Evolutionary conservation across 352 stramenopile genomes (phyloP), one percentile per base, ranked within the genome.

Genomic region (Phytophthora pinifolia): DNA sequence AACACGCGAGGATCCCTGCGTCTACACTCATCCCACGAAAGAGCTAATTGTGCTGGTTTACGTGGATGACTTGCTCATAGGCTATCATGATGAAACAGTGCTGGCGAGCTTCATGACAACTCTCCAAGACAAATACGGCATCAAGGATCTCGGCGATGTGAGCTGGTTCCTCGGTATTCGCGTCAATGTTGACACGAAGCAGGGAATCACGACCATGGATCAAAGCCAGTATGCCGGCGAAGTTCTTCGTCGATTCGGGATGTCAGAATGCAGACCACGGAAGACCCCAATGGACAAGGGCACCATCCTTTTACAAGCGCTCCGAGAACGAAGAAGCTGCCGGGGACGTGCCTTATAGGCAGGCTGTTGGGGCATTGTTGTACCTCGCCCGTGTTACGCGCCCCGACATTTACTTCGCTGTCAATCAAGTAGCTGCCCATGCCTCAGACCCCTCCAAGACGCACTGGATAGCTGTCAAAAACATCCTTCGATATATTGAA

Each of bases 401-500:
- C 2, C 35, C 56, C 14, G 43, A 59, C 9, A 55, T 54, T 10
- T 13, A 35, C 0, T 59, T 35, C 17, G 48, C 43, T 0, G 48
- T 54, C 1, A 59, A 59, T 15, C 48, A 59, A 44, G 47, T 65
- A 0, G 35, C 35, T 1, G 35, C 18, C 12, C 43, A 59, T 1
- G 48, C 41, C 1, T 52, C 56, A 0, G 22, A 53, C 15, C 41
- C 39, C 2, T 44, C 29, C 1, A 50, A 46, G 6, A 0, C 10
- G 0, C 57, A 52, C n/a, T 65, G 57, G 48, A 33, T 22, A 2
- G 43, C 45, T 4, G 44, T 56, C 9, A 65, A 59, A 3, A 59
- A 51, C 4, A 59, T 56, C 5, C 42, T 48, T 1, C 42, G 42
- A 3, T 48, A 48, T 27, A 18, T 48, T 6, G 13, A 33, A 15